These are phyloP conservation scores for Penicillium salamii DNA, from an alignment of 495 filamentous ascomycete genomes.

Conservation along the genomic window DNA sequence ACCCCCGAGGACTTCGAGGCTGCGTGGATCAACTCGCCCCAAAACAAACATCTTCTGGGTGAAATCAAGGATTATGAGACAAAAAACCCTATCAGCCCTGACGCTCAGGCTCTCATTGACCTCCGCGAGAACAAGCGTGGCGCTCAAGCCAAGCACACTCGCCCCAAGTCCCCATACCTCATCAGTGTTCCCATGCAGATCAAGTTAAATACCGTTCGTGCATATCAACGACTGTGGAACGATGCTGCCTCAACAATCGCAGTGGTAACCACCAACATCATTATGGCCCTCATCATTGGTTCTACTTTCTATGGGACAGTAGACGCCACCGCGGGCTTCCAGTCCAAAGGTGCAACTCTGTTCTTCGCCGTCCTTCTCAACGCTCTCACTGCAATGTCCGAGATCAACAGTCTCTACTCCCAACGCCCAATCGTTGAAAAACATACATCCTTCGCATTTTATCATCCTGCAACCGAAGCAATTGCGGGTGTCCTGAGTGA, in stretches of 20 bases:
- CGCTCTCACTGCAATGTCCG: constrained; percentile 45
- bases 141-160: constrained; percentile 31
- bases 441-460: constrained; percentile 56
- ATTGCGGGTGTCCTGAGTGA: constrained; percentile 53
- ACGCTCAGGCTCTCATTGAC: constrained; percentile 8
- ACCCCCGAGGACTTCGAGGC: constrained; percentile 66
- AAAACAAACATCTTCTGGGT: constrained; percentile 43
- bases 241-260: constrained; percentile 71
- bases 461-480: constrained; percentile 56
- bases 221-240: constrained; percentile 55
- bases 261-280: constrained; percentile 63
- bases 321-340: constrained; percentile 60
- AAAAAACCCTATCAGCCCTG: constrained; percentile 16
- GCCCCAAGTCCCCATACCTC: constrained; percentile 35
- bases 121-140: constrained; percentile 27
- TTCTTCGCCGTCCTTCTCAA: constrained; percentile 80
- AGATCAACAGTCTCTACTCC: constrained; percentile 54
- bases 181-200: constrained; percentile 42
- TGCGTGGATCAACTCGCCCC: constrained; percentile 49
- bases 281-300: constrained; percentile 76
- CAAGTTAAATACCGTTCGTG: constrained; percentile 40
- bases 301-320: constrained; percentile 78
- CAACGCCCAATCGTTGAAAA: constrained; percentile 61
- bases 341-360: constrained; percentile 68
- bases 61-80: constrained; percentile 49